Conservation (phyloP, 179 eudicot genomes). For the Beta corolliflora region DNA sequence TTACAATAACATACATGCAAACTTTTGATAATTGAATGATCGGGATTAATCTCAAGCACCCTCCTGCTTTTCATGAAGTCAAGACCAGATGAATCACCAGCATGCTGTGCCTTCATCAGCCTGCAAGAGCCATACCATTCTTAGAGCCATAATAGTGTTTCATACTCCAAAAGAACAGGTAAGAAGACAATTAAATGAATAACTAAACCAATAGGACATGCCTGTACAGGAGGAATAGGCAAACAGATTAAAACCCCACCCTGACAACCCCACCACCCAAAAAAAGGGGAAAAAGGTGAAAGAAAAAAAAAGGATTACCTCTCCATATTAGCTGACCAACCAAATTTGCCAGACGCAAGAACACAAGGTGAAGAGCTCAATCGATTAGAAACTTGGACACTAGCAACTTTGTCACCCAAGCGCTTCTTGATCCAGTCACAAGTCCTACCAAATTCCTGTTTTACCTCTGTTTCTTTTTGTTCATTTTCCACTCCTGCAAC, state of each 20-base stretch:
- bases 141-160: background rate
- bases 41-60: conserved; percentile 89
- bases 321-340: conserved; percentile 99
- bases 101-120: conserved; percentile 84
- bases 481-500: conserved; percentile 76
- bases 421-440: conserved; percentile 97
- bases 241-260: background rate
- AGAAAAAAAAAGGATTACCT: conserved; percentile 45
- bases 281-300: no score
- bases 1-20: conserved; percentile 67
- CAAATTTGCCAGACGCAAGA: conserved; percentile 85
- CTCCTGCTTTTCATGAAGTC: conserved; percentile 91
- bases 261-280: background rate
- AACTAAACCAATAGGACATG: background rate
- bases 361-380: conserved; percentile 93
- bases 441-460: conserved; percentile 78
- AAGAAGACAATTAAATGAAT: background rate
- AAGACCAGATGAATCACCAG: conserved; percentile 58
- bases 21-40: conserved; percentile 72
- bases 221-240: background rate
- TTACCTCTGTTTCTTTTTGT: conserved; percentile 68
- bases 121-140: conserved; percentile 37
- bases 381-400: conserved; percentile 86
- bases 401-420: conserved; percentile 86
- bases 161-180: background rate